Percentiles rank a stretch among this genome's conserved stretches.
Conservation (phyloP, 495 filamentous ascomycete genomes). For the Tuber brumale region DNA sequence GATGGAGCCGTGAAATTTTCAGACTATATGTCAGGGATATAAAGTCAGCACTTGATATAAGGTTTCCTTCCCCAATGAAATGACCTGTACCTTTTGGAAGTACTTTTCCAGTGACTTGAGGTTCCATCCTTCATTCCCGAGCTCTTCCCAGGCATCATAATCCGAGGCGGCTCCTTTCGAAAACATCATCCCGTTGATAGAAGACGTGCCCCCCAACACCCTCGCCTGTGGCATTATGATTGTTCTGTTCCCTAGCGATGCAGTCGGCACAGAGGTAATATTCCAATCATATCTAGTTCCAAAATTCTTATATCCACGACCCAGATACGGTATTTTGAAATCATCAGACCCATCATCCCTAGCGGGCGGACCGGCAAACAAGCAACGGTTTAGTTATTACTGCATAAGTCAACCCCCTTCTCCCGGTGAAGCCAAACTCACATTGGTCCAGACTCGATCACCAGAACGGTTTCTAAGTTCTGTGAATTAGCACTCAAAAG, state of each 20-base stretch:
- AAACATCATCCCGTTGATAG: conserved; percentile 48
- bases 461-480: conserved; percentile 44
- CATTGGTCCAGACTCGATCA: conserved; percentile 47
- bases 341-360: not conserved
- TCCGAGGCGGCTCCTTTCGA: conserved; percentile 47
- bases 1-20: conserved; percentile 46
- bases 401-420: not conserved
- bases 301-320: not conserved
- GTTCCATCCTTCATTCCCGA: conserved; percentile 61
- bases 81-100: conserved; percentile 48
- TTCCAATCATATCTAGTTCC: conserved; percentile 24
- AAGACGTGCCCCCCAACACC: conserved; percentile 46
- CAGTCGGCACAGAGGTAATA: conserved; percentile 14
- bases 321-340: not conserved
- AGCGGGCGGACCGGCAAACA: not conserved
- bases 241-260: conserved; percentile 36
- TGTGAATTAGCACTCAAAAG: not conserved
- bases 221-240: conserved; percentile 44
- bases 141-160: conserved; percentile 54
- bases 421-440: conserved; percentile 23
- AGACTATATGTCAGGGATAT: conserved; percentile 28
- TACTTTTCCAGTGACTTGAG: conserved; percentile 57
- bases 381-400: not conserved
- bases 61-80: not conserved
- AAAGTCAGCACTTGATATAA: not conserved